Conservation (phyloP, 352 stramenopile species). For the Globisporangium megalacanthum region DNA sequence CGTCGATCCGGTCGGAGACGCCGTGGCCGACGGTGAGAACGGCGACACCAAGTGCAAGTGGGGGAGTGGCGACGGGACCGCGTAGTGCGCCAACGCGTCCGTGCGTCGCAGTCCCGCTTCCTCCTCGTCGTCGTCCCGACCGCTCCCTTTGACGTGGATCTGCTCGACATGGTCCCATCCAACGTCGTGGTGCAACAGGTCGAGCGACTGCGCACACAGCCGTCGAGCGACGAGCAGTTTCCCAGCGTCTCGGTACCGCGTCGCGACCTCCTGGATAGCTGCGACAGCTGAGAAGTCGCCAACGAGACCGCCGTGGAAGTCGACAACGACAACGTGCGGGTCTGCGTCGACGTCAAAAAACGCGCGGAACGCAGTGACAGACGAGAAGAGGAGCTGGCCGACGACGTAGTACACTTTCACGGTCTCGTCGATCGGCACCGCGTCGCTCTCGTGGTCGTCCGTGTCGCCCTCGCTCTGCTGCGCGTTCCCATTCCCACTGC, state of each 20-base stretch:
- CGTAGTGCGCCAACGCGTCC: neutral
- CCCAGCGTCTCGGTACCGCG: constrained; percentile 59
- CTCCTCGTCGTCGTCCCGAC: constrained; percentile 15
- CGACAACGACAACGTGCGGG: constrained; percentile 62
- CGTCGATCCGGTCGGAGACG: constrained; percentile 3
- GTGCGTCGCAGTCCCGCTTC: constrained; percentile 4
- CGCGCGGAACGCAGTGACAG: constrained; percentile 64
- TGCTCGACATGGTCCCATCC: constrained; percentile 38
- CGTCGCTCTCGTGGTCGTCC: constrained; percentile 21
- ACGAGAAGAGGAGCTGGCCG: constrained; percentile 78
- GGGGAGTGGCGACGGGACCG: constrained; percentile 7
- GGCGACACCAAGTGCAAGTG: constrained; percentile 17
- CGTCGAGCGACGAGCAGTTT: constrained; percentile 74
- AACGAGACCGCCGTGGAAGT: constrained; percentile 67
- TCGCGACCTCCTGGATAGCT: constrained; percentile 66
- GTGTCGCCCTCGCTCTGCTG: constrained; percentile 27
- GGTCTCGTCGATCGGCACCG: constrained; percentile 10
- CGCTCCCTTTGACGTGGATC: constrained; percentile 19
- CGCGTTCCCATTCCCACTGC: constrained; percentile 9
- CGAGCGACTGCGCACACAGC: constrained; percentile 46
- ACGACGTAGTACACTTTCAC: constrained; percentile 75
- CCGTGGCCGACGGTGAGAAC: constrained; percentile 9
- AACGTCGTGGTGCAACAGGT: constrained; percentile 53
- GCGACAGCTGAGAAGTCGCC: constrained; percentile 83
- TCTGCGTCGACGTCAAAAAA: constrained; percentile 70